These are phyloP conservation scores for Clavispora phyllophila DNA, from an alignment of 805 yeast genomes.

Conservation along the genomic window DNA sequence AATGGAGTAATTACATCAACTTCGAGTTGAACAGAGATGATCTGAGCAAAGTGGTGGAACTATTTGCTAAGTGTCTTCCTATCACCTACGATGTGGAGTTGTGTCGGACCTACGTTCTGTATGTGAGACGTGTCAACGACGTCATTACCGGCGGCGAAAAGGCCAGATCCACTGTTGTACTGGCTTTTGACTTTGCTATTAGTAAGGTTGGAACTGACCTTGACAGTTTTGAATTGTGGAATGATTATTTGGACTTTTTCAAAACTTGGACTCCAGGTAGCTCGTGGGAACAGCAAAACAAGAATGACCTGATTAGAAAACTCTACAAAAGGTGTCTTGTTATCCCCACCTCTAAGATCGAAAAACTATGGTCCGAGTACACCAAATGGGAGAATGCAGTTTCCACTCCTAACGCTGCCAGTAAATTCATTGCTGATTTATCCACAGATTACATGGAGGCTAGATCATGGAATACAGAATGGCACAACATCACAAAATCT, in stretches of 20 bases:
- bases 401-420: conserved; percentile 63
- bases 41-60: conserved; percentile 56
- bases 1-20: conserved; percentile 73
- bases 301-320: conserved; percentile 69
- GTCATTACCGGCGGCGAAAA: conserved; percentile 78
- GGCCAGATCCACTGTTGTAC: conserved; percentile 66
- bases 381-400: conserved; percentile 78
- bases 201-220: conserved; percentile 76
- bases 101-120: conserved; percentile 74
- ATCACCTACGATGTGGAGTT: conserved; percentile 59
- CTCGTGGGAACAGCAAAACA: conserved; percentile 81
- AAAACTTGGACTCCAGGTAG: conserved; percentile 73
- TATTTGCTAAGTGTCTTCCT: conserved; percentile 62
- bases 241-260: conserved; percentile 74
- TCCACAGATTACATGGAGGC: conserved; percentile 86
- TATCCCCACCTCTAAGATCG: conserved; percentile 75
- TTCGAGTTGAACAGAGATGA: conserved; percentile 63
- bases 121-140: conserved; percentile 66
- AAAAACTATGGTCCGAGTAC: conserved; percentile 75
- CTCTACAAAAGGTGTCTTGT: conserved; percentile 63
- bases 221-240: conserved; percentile 68
- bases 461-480: conserved; percentile 68
- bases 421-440: conserved; percentile 77
- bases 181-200: conserved; percentile 81
- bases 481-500: conserved; percentile 51